A percentile compares a stretch with the other conserved stretches of the same genome.
Evolutionary conservation across 805 yeast genomes (phyloP).

Genomic region (Hyphopichia homilentoma): DNA sequence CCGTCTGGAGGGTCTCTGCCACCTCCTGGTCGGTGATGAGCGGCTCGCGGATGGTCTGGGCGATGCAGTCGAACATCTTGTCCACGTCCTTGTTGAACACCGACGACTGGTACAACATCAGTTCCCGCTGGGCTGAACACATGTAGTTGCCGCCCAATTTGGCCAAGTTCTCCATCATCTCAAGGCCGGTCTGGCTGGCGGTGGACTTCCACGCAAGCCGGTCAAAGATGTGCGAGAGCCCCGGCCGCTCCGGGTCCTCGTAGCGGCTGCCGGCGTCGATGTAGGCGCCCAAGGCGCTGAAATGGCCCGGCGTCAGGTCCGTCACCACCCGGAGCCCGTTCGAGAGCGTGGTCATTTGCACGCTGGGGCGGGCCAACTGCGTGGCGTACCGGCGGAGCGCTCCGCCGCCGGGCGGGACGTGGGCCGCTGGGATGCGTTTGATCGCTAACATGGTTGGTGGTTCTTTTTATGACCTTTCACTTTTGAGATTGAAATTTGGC

Average conservation of each 20-base stretch:
- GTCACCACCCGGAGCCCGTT: constrained; percentile 85
- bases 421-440: too few relatives aligned
- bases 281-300: constrained; percentile 85
- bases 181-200: constrained; percentile 49
- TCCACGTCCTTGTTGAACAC: constrained; percentile 85
- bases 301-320: constrained; percentile 84
- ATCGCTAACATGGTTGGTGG: too few relatives aligned
- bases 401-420: too few relatives aligned
- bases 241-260: constrained; percentile 58
- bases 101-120: constrained; percentile 90
- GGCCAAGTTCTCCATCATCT: constrained; percentile 74
- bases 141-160: constrained; percentile 90
- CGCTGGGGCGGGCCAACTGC: constrained; percentile 10
- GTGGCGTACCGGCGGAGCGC: not conserved
- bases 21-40: constrained; percentile 64
- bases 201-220: constrained; percentile 82
- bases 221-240: constrained; percentile 81
- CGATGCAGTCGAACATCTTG: constrained; percentile 68
- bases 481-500: too few relatives aligned
- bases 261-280: constrained; percentile 88
- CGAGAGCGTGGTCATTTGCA: constrained; percentile 41
- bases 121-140: constrained; percentile 89
- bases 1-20: constrained; percentile 65
- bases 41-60: constrained; percentile 78
- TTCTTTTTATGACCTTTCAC: too few relatives aligned